Conservation (phyloP, 495 filamentous ascomycete genomes). For the Haplographium delicatum region DNA sequence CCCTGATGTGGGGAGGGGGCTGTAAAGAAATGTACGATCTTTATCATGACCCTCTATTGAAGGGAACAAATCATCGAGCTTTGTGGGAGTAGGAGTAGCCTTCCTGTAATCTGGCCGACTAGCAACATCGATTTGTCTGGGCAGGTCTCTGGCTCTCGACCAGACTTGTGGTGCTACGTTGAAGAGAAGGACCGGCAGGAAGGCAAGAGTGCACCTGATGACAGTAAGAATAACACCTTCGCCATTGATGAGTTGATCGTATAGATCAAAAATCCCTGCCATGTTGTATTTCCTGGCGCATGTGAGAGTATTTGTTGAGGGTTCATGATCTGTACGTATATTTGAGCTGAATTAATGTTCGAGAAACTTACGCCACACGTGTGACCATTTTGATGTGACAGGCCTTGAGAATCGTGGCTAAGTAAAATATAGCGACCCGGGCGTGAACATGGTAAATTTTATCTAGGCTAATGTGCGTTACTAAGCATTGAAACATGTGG, state of each 20-base stretch:
- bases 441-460: too few relatives aligned
- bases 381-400: neutral
- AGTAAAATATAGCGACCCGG: too few relatives aligned
- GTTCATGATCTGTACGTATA: neutral
- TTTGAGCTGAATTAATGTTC: neutral
- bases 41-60: neutral
- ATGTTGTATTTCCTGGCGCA: neutral
- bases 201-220: neutral
- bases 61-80: neutral
- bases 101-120: neutral
- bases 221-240: neutral
- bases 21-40: neutral
- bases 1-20: neutral
- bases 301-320: neutral
- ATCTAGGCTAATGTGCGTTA: too few relatives aligned
- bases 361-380: neutral
- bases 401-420: neutral
- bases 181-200: neutral
- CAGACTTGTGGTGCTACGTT: neutral
- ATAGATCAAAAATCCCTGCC: neutral
- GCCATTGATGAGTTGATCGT: neutral
- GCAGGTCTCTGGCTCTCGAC: neutral
- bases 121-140: neutral
- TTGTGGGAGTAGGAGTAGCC: neutral
- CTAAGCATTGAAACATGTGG: too few relatives aligned